Conservation (phyloP, 805 yeast species). For the Pichia pseudocactophila region DNA sequence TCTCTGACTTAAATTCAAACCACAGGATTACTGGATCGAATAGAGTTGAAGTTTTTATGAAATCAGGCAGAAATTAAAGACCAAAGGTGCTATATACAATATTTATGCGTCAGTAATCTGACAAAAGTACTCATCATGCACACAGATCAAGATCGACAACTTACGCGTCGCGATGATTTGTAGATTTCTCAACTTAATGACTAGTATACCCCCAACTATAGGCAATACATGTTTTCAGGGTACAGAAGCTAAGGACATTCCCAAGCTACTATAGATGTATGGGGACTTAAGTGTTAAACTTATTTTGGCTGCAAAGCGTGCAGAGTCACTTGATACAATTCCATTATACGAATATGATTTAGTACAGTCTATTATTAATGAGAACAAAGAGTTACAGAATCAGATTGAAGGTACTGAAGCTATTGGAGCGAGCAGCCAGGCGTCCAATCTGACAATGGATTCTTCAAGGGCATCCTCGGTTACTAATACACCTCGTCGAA, state of each 20-base stretch:
- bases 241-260: no score
- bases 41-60: no score
- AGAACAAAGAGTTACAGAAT: conserved; percentile 52
- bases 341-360: conserved; percentile 69
- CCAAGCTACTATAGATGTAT: conserved; percentile 56
- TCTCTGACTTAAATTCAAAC: no score
- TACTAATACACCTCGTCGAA: conserved; percentile 4
- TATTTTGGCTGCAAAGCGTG: conserved; percentile 76
- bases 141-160: no score
- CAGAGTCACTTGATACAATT: conserved; percentile 51
- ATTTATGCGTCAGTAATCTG: no score
- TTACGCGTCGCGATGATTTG: conserved; percentile 3
- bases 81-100: no score
- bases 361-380: conserved; percentile 61
- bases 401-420: conserved; percentile 34
- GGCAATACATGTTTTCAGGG: no score
- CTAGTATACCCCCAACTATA: no score
- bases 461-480: conserved; percentile 2
- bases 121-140: no score
- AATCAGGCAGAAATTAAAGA: no score
- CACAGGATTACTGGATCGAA: no score
- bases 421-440: conserved; percentile 11
- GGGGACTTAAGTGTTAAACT: conserved; percentile 83
- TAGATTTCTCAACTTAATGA: not conserved
- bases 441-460: not conserved